phyloP scores from a whole-genome alignment of 257 asterid species.

The Plectranthus barbatus region DNA sequence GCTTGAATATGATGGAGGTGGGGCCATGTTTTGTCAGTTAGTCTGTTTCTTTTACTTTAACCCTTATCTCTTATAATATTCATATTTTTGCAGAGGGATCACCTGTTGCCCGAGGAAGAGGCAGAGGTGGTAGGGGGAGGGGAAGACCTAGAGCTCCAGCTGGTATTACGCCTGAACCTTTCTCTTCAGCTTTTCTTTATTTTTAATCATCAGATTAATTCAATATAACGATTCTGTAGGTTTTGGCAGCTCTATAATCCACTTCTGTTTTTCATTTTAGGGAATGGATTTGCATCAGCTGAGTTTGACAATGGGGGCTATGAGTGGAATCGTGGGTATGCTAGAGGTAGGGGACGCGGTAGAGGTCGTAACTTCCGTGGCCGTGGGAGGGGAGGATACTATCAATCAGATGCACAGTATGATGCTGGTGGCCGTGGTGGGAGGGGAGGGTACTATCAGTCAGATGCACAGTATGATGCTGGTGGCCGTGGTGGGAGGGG shows the following conservation, averaged over 20 bases:
- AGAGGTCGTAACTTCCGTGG: constrained; percentile 69
- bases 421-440: too few relatives aligned
- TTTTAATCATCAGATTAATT: not conserved
- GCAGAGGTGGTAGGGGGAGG: constrained; percentile 78
- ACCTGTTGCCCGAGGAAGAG: constrained; percentile 74
- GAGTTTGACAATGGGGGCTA: constrained; percentile 83
- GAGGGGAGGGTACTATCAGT: too few relatives aligned
- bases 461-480: too few relatives aligned
- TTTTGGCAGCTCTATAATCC: not conserved
- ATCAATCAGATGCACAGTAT: too few relatives aligned
- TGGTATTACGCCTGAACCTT: constrained; percentile 25
- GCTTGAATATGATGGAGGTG: constrained; percentile 77
- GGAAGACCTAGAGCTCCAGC: constrained; percentile 65
- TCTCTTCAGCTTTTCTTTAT: not conserved
- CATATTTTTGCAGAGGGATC: constrained; percentile 51
- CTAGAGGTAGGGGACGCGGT: constrained; percentile 83
- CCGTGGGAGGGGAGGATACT: too few relatives aligned
- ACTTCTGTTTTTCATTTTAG: constrained; percentile 24
- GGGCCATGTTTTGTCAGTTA: not conserved
- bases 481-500: too few relatives aligned
- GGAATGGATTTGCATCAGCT: constrained; percentile 46
- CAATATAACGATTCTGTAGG: not conserved
- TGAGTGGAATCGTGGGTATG: constrained; percentile 45
- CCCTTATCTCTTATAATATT: constrained; percentile 13
- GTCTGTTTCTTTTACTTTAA: not conserved